Evolutionary conservation across 2,329 filamentous ascomycete genomes (phyloP).

Genomic region (Fusarium torulosum): DNA sequence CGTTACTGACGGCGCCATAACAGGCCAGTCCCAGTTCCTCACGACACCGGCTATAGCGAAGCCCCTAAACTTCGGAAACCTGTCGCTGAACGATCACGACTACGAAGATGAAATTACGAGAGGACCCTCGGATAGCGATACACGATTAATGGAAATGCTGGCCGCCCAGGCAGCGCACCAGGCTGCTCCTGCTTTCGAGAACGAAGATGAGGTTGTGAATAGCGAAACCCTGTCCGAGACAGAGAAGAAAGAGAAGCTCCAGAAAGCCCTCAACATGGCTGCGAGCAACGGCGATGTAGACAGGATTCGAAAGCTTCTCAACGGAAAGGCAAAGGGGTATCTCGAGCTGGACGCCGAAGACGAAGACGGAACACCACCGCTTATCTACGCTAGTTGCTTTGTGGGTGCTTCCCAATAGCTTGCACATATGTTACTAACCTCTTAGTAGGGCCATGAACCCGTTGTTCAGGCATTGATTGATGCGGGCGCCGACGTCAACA

Average conservation of each 20-base stretch:
- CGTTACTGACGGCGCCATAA: conserved; percentile 44
- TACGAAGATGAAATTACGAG: conserved; percentile 72
- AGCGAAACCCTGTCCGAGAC: conserved; percentile 79
- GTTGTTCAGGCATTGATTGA: conserved; percentile 87
- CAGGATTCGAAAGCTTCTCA: conserved; percentile 80
- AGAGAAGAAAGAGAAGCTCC: conserved; percentile 84
- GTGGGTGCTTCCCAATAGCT: conserved; percentile 63
- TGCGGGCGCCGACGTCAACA: conserved; percentile 89
- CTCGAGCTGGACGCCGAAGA: conserved; percentile 90
- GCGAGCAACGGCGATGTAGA: conserved; percentile 95
- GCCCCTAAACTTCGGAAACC: conserved; percentile 83
- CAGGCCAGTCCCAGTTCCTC: conserved; percentile 95
- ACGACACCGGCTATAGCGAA: conserved; percentile 87
- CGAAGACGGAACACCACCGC: conserved; percentile 93
- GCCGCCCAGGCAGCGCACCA: conserved; percentile 89
- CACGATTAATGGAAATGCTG: conserved; percentile 93
- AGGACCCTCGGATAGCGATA: conserved; percentile 79
- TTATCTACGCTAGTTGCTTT: conserved; percentile 99
- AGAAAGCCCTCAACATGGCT: conserved; percentile 92
- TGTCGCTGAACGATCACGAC: conserved; percentile 84
- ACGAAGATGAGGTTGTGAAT: conserved; percentile 82
- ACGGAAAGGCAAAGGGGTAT: conserved; percentile 78
- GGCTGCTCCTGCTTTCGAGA: conserved; percentile 77
- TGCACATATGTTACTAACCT: conserved; percentile 12
- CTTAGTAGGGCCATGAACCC: conserved; percentile 80